Percentiles rank a stretch among this genome's conserved stretches.
Conservation (phyloP, 1,139 yeast genomes). For the Yamadazyma jaroonii region DNA sequence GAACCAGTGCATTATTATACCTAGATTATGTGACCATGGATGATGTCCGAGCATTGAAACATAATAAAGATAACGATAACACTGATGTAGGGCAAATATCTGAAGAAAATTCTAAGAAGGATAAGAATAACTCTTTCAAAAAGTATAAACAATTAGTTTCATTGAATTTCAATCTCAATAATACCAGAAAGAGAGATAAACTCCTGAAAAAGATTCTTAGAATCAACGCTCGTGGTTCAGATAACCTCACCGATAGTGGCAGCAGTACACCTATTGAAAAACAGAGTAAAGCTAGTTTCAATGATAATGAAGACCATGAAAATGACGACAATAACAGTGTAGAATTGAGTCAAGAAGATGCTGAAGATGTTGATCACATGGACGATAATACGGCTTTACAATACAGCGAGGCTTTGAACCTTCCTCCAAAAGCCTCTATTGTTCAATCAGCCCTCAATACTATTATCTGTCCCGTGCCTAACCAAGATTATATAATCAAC, state of each 20-base stretch:
- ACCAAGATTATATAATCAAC: conserved; percentile 27
- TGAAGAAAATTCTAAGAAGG: conserved; percentile 9
- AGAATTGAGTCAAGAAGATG: conserved; percentile 15
- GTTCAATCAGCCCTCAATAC: conserved; percentile 44
- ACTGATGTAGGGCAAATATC: conserved; percentile 12
- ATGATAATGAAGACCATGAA: conserved; percentile 11
- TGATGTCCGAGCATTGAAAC: conserved; percentile 27
- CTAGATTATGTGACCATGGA: conserved; percentile 45
- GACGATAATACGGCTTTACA: conserved; percentile 10
- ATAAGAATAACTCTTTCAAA: conserved; percentile 5
- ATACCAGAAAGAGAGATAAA: conserved; percentile 15
- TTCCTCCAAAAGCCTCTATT: conserved; percentile 47
- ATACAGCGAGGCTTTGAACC: conserved; percentile 16
- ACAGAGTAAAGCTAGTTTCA: not conserved
- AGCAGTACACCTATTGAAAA: not conserved
- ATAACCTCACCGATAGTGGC: conserved; percentile 5
- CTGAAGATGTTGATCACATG: conserved; percentile 10
- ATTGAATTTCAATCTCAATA: conserved; percentile 16
- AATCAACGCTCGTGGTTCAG: conserved; percentile 27
- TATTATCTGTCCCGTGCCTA: conserved; percentile 44
- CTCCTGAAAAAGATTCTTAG: conserved; percentile 23
- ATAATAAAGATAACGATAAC: conserved; percentile 12
- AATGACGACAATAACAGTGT: conserved; percentile 11
- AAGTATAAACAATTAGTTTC: conserved; percentile 22
- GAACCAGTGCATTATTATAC: conserved; percentile 54